phyloP scores from a whole-genome alignment of 2,329 filamentous ascomycete genomes.

The Penicillium sp. region DNA sequence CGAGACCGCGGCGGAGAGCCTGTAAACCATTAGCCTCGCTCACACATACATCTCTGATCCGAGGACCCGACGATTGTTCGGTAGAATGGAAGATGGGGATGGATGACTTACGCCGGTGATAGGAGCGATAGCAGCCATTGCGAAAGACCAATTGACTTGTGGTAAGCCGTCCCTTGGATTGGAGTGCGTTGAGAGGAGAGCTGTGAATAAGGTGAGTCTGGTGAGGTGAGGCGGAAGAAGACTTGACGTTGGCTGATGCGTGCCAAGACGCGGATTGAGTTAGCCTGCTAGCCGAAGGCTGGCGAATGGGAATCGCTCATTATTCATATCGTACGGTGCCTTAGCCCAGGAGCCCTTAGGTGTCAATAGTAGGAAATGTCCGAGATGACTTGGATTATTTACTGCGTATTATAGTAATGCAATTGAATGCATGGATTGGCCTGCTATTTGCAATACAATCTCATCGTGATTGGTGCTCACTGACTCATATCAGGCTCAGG shows the following conservation, averaged over 20 bases:
- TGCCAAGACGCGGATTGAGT: slow-evolving; percentile 11
- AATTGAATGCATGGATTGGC: too few relatives aligned
- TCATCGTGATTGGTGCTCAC: too few relatives aligned
- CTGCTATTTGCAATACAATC: too few relatives aligned
- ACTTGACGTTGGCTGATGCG: slow-evolving; percentile 16
- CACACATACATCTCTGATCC: too few relatives aligned
- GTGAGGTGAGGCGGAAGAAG: slow-evolving; percentile 11
- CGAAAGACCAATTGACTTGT: too few relatives aligned
- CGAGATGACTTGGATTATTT: too few relatives aligned
- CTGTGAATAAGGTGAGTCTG: neutral
- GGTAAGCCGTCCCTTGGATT: neutral
- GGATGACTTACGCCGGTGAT: slow-evolving; percentile 49
- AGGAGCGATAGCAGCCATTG: slow-evolving; percentile 43
- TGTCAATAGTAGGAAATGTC: neutral
- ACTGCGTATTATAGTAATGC: too few relatives aligned
- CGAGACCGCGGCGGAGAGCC: slow-evolving; percentile 64
- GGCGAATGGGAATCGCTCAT: too few relatives aligned
- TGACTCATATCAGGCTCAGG: too few relatives aligned
- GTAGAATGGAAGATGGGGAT: too few relatives aligned
- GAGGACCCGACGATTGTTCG: too few relatives aligned
- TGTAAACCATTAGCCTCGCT: slow-evolving; percentile 23
- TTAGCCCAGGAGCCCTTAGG: neutral
- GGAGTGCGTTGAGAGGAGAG: slow-evolving; percentile 1
- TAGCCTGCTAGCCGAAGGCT: slow-evolving; percentile 10
- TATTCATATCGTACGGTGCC: neutral